These are phyloP conservation scores for Naganishia onofrii DNA, from an alignment of 768 basidiomycete genomes.

Conservation along the genomic window DNA sequence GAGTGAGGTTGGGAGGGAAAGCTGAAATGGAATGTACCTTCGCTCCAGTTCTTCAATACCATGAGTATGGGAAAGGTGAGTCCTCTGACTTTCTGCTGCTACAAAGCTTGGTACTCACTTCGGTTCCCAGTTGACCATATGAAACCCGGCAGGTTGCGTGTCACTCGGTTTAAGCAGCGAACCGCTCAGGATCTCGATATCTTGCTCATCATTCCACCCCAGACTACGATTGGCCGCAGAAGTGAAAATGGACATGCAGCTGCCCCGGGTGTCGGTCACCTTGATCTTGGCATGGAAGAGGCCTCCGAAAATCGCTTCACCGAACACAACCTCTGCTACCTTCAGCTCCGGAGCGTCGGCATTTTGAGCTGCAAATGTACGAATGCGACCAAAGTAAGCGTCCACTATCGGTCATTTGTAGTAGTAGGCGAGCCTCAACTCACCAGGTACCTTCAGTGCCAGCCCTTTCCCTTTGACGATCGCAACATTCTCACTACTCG, in stretches of 20 bases:
- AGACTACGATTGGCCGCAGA: not conserved
- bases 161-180: not conserved
- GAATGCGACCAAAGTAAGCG: not conserved
- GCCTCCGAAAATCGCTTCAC: not conserved
- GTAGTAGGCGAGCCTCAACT: too few species aligned
- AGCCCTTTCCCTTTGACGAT: conserved; percentile 2
- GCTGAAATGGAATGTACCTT: not conserved
- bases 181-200: not conserved
- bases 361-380: not conserved
- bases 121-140: not conserved
- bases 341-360: not conserved
- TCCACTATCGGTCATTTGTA: not conserved
- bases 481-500: conserved; percentile 2
- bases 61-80: too few species aligned
- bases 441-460: conserved; percentile 5
- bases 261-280: not conserved
- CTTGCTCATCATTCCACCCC: not conserved
- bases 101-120: not conserved
- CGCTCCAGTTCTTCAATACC: not conserved
- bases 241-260: conserved; percentile 5
- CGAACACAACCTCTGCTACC: not conserved
- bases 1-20: not conserved
- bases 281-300: not conserved
- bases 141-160: not conserved
- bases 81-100: too few species aligned